phyloP scores from a whole-genome alignment of 139 green algal species.

The Asterochloris sp. region DNA sequence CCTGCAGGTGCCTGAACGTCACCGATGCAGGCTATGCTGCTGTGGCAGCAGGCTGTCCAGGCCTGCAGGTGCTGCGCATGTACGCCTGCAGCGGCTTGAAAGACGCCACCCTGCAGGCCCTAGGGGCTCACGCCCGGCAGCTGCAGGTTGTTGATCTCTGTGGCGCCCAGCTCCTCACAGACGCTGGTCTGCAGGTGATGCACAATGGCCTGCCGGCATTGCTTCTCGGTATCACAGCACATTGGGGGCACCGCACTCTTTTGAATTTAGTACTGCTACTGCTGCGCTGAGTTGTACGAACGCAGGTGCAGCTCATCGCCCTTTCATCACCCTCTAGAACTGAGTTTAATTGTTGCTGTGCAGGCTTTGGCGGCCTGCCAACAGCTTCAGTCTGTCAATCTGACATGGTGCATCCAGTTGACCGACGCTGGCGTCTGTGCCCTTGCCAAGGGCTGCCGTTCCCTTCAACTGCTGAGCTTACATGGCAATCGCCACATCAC shows the following conservation, averaged over 20 bases:
- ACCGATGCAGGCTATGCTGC: conserved; percentile 7
- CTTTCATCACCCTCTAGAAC: not conserved
- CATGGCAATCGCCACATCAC: conserved; percentile 26
- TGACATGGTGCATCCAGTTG: conserved; percentile 32
- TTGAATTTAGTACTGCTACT: no score
- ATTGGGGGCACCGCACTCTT: no score
- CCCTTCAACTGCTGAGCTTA: conserved; percentile 20
- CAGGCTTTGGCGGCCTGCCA: conserved; percentile 3
- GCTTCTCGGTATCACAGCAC: no score
- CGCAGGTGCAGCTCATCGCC: no score
- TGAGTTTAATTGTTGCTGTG: not conserved
- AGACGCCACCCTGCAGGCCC: conserved; percentile 2
- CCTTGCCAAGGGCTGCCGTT: conserved; percentile 13
- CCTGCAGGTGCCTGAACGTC: conserved; percentile 21
- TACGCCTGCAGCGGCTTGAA: conserved; percentile 18
- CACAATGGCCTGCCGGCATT: not conserved
- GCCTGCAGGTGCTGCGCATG: conserved; percentile 22
- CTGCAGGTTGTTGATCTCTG: conserved; percentile 20
- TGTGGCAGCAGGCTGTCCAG: not conserved
- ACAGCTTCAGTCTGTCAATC: conserved; percentile 8
- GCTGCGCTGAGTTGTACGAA: no score
- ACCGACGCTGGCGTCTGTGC: conserved; percentile 10
- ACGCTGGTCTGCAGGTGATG: not conserved
- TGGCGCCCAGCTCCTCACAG: conserved; percentile 13
- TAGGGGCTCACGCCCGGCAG: not conserved